Conservation (phyloP, 768 basidiomycete genomes). For the Pisolithus albus region DNA sequence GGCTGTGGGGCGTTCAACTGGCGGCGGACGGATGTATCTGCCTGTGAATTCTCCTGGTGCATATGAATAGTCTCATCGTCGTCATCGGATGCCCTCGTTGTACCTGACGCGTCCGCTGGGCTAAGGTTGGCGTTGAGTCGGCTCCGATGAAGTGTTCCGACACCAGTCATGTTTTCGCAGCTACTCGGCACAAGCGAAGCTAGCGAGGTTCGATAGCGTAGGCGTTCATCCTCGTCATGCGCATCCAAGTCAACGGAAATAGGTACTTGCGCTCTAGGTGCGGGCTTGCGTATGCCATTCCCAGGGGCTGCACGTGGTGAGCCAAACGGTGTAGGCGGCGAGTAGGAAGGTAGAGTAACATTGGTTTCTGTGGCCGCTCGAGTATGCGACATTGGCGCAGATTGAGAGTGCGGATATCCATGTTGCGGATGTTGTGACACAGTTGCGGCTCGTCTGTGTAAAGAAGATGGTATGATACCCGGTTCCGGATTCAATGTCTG, state of each 20-base stretch:
- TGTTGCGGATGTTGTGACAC: constrained; percentile 19
- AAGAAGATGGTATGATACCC: constrained; percentile 20
- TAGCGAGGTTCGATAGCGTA: constrained; percentile 36
- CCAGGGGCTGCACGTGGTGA: constrained; percentile 24
- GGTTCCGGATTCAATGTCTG: constrained; percentile 18
- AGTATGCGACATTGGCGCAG: constrained; percentile 14
- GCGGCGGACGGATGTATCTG: constrained; percentile 20
- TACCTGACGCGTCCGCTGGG: constrained; percentile 9
- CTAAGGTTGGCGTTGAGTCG: constrained; percentile 18
- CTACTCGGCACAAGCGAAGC: constrained; percentile 49
- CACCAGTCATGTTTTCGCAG: constrained; percentile 59
- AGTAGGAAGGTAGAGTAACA: constrained; percentile 12
- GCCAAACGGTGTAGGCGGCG: constrained; percentile 12
- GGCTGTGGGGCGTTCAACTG: constrained; percentile 26
- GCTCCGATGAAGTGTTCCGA: constrained; percentile 38
- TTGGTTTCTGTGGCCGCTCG: constrained; percentile 31
- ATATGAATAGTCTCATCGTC: constrained; percentile 13
- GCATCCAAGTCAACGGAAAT: constrained; percentile 45
- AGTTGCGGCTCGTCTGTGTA: constrained; percentile 27
- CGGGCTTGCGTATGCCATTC: constrained; percentile 52
- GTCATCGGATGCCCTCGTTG: constrained; percentile 7
- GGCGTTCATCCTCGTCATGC: constrained; percentile 27
- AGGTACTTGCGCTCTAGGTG: constrained; percentile 57
- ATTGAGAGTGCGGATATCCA: constrained; percentile 8
- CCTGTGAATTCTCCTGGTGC: constrained; percentile 13